Conservation (phyloP, 805 yeast genomes). For the Pichia nanzhaoensis region DNA sequence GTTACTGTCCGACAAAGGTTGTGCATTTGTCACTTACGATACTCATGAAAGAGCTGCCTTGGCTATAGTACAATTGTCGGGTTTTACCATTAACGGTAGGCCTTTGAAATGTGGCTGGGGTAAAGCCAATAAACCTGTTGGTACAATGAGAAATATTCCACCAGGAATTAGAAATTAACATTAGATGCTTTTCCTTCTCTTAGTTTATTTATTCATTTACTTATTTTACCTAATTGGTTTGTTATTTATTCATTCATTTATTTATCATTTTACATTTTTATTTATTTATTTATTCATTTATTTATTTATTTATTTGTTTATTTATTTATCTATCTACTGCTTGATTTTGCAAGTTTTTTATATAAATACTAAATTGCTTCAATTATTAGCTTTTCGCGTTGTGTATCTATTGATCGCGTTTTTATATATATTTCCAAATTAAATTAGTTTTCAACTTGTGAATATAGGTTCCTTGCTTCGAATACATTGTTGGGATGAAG, state of each 20-base stretch:
- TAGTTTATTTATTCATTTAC: not conserved
- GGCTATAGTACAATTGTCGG: conserved; percentile 74
- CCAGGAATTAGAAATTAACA: conserved; percentile 6
- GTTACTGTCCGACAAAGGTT: conserved; percentile 73
- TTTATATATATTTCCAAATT: not conserved
- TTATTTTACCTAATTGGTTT: not conserved
- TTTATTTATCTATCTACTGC: not conserved
- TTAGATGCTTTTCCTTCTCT: not conserved
- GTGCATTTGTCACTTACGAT: conserved; percentile 84
- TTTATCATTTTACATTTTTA: not conserved
- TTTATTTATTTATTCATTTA: not conserved
- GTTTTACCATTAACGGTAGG: conserved; percentile 68
- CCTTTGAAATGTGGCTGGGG: conserved; percentile 87
- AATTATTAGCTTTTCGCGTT: not conserved
- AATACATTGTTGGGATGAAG: no score
- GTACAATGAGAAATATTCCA: conserved; percentile 2
- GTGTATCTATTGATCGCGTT: no score
- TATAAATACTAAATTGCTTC: no score
- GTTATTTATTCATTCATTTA: not conserved
- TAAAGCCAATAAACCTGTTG: conserved; percentile 28
- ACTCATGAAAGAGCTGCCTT: conserved; percentile 84
- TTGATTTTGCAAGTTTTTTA: not conserved
- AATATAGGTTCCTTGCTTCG: no score
- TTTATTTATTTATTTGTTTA: not conserved
- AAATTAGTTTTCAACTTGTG: no score